Evolutionary conservation across 192 early-diverging fungal species (phyloP).

Genomic region (Paraglomus occultum): DNA sequence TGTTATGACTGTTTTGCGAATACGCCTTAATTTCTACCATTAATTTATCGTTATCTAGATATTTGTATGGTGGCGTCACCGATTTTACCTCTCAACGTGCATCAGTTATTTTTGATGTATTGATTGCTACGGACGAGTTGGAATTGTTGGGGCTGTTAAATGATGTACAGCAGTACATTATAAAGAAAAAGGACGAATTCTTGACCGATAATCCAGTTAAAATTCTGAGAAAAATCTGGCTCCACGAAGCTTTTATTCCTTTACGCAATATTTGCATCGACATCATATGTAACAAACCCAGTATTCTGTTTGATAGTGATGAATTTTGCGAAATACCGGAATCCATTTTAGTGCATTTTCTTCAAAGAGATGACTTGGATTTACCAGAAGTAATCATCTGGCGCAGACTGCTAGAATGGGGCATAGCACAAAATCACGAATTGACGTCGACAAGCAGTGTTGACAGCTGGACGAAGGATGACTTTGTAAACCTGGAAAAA

Average conservation of each 20-base stretch:
- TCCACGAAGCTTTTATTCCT: too few relatives aligned
- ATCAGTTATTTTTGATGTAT: background rate
- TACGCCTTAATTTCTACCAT: too few relatives aligned
- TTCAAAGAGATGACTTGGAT: background rate
- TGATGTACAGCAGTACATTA: background rate
- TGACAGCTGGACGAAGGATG: background rate
- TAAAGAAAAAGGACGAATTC: background rate
- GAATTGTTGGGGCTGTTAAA: background rate
- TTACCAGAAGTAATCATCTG: background rate
- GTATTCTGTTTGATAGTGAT: too few relatives aligned
- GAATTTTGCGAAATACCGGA: too few relatives aligned
- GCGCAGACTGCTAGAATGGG: background rate
- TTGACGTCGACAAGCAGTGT: background rate
- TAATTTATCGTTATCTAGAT: too few relatives aligned
- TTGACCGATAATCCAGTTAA: too few relatives aligned
- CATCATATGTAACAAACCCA: too few relatives aligned
- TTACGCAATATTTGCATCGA: too few relatives aligned
- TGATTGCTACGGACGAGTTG: background rate
- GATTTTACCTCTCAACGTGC: background rate
- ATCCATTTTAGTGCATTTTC: background rate
- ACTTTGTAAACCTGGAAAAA: slow-evolving; percentile 1
- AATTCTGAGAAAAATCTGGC: too few relatives aligned
- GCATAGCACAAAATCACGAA: background rate
- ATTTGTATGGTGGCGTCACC: too few relatives aligned
- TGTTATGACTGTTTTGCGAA: too few relatives aligned